Evolutionary conservation across 1,284 basidiomycete genomes (phyloP).

Genomic region (Ganoderma boninense): DNA sequence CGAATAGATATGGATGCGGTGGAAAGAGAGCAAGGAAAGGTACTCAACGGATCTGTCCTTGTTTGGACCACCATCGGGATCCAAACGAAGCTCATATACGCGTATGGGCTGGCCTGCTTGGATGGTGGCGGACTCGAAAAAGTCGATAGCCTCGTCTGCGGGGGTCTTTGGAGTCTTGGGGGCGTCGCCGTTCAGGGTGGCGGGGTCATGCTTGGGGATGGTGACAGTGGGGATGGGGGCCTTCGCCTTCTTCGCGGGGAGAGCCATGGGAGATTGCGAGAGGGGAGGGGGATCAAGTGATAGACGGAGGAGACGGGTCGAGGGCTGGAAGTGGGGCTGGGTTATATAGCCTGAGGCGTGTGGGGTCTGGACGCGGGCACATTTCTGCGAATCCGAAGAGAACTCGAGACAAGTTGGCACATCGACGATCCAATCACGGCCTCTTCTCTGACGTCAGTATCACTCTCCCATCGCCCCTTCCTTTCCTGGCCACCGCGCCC

Average conservation of each 20-base stretch:
- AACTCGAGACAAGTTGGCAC: conserved; percentile 18
- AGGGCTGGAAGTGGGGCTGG: conserved; percentile 17
- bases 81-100: conserved; percentile 87
- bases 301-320: conserved; percentile 18
- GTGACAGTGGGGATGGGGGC: conserved; percentile 32
- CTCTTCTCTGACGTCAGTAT: conserved; percentile 30
- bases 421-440: conserved; percentile 29
- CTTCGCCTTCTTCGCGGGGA: conserved; percentile 32
- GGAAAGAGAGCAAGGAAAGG: conserved; percentile 6
- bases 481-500: conserved; percentile 2
- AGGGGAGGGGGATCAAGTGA: conserved; percentile 11
- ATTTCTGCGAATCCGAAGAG: conserved; percentile 13
- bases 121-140: conserved; percentile 74
- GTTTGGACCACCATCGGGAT: conserved; percentile 89
- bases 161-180: conserved; percentile 81
- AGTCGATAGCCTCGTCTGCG: conserved; percentile 90
- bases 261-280: conserved; percentile 27
- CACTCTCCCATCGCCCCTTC: background rate
- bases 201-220: conserved; percentile 34
- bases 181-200: conserved; percentile 27
- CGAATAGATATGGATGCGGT: background rate
- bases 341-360: conserved; percentile 25
- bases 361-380: conserved; percentile 23
- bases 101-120: conserved; percentile 65
- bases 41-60: conserved; percentile 82